phyloP scores from a whole-genome alignment of 2,329 filamentous ascomycete genomes.

The Aureobasidium melanogenum region DNA sequence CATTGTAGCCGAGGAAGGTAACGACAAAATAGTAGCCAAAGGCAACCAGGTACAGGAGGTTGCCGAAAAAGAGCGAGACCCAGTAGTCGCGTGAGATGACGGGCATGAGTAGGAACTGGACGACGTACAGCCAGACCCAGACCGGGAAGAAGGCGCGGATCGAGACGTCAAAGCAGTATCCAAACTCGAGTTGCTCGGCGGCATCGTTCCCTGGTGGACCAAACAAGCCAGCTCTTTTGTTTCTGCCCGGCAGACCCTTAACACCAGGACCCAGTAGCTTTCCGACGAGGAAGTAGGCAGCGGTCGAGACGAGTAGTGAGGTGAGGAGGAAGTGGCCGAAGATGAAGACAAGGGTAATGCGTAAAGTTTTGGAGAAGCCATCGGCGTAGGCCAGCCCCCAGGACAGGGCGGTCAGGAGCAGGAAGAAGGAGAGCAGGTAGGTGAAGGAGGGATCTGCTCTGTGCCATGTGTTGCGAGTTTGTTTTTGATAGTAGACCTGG shows the following conservation, averaged over 20 bases:
- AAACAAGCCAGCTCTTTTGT: slow-evolving; percentile 50
- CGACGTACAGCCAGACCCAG: slow-evolving; percentile 57
- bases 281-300: slow-evolving; percentile 57
- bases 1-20: slow-evolving; percentile 61
- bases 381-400: slow-evolving; percentile 52
- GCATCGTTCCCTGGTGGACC: slow-evolving; percentile 42
- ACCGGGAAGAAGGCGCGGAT: slow-evolving; percentile 60
- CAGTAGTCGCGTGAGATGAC: slow-evolving; percentile 47
- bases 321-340: slow-evolving; percentile 53
- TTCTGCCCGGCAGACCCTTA: slow-evolving; percentile 41
- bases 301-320: slow-evolving; percentile 50
- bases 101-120: slow-evolving; percentile 60
- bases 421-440: slow-evolving; percentile 60
- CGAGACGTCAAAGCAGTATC: slow-evolving; percentile 62
- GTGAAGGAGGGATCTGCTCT: slow-evolving; percentile 61
- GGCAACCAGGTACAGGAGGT: slow-evolving; percentile 57
- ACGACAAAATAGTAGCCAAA: slow-evolving; percentile 60
- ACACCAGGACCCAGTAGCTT: slow-evolving; percentile 51
- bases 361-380: slow-evolving; percentile 34
- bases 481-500: slow-evolving; percentile 58
- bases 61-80: slow-evolving; percentile 53
- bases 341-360: slow-evolving; percentile 40
- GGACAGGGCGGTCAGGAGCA: slow-evolving; percentile 40
- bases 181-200: slow-evolving; percentile 55
- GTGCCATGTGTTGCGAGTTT: slow-evolving; percentile 64